A percentile compares a stretch with the other conserved stretches of the same genome.
Conservation (phyloP, 2,329 filamentous ascomycete species). For the Verticillium longisporum region DNA sequence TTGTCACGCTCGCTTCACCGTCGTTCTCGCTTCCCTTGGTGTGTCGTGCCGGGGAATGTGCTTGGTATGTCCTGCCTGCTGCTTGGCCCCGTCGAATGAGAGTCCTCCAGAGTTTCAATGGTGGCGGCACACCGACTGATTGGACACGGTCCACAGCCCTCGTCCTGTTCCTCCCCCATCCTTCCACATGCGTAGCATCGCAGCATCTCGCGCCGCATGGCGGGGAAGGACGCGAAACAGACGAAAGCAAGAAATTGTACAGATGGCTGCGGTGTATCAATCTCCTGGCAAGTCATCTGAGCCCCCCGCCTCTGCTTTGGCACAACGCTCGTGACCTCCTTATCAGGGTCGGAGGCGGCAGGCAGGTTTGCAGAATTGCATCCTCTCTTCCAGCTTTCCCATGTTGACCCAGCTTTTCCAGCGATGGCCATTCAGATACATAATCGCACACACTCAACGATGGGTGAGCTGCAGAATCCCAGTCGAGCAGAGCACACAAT, state of each 20-base stretch:
- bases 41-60: background rate
- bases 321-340: background rate
- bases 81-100: background rate
- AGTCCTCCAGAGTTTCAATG: background rate
- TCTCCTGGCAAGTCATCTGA: background rate
- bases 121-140: background rate
- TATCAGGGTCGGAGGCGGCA: background rate
- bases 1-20: background rate
- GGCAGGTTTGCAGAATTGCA: background rate
- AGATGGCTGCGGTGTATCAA: background rate
- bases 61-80: background rate
- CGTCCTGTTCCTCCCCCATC: background rate
- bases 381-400: background rate
- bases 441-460: background rate
- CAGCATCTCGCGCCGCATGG: background rate
- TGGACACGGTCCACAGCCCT: background rate
- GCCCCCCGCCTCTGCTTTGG: background rate
- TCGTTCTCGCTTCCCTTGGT: background rate
- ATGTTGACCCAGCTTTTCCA: background rate
- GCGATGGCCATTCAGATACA: background rate
- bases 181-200: background rate
- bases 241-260: background rate
- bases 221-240: background rate
- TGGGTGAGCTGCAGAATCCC: background rate
- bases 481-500: background rate